Evolutionary conservation across 352 stramenopile species (phyloP), one percentile per base, ranked within the genome.

Genomic region (Phytophthora quininea): DNA sequence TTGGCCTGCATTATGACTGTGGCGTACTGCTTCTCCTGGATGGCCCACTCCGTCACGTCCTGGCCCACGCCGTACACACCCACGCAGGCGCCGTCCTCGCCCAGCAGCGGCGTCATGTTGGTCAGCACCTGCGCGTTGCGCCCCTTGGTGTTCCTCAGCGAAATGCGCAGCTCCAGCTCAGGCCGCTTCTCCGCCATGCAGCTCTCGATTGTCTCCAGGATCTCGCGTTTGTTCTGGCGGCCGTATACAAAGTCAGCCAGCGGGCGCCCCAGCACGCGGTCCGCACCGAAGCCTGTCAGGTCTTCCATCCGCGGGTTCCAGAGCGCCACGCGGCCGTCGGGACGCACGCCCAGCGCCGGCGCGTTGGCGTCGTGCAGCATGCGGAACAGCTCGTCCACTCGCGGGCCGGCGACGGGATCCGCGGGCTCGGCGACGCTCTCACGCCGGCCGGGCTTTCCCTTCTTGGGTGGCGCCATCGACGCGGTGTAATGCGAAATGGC

Each of bases 1-100:
- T 92, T 92, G 11, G 84, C 84, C 49, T 87, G 80, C 70, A 90
- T 90, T 66, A 94, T 85, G 29, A 93, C 78, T 3, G 76, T 71
- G 3, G 75, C 76, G 45, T 90, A 89, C 62, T 92, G 79, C 37
- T 73, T 69, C 58, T 88, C 77, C 33, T 86, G 75, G 24, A 84
- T 72, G 40, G 69, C 67, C 55, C 72, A 74, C 69, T 86, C 67
- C 48, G 80, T 87, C 49, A 86, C 73, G 45, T 89, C 80, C 46
- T 82, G 69, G 1, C 80, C 78, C 37, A 89, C 83, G 55, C 78
- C 78, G 50, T 84, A 87, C 6, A 84, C 74, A 19, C 80, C 80
- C 2, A 82, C 58, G 49, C 79, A 80, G 12, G 69, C 49, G 15
- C 80, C 77, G 15, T 86, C 74, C 6, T 73, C 62, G 1, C 71